Percentiles rank a stretch among this genome's conserved stretches.
phyloP scores from a whole-genome alignment of 441 rosid species.

The Populus hybrid region DNA sequence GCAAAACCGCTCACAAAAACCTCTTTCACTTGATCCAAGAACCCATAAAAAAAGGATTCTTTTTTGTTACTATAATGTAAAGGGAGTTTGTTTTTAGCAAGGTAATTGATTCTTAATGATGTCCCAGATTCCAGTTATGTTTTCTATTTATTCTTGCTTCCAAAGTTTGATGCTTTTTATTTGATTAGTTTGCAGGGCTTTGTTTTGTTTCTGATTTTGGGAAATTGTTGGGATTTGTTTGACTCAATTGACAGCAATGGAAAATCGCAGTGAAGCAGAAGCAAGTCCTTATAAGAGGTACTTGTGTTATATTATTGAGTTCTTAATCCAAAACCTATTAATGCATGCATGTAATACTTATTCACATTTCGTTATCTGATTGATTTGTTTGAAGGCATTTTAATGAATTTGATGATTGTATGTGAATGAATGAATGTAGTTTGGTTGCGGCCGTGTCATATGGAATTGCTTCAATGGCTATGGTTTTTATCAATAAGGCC shows the following conservation, averaged over 20 bases:
- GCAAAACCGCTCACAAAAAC: neutral
- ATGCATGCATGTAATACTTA: neutral
- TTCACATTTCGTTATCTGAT: neutral
- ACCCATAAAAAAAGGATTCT: neutral
- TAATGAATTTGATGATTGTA: neutral
- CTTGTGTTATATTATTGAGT: neutral
- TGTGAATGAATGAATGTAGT: constrained; percentile 39
- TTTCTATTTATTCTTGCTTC: neutral
- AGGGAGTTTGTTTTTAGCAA: neutral
- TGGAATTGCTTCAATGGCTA: constrained; percentile 94
- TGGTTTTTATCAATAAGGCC: constrained; percentile 97
- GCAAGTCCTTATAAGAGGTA: constrained; percentile 50
- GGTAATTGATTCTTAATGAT: neutral
- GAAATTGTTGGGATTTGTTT: neutral
- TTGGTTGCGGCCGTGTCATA: constrained; percentile 74
- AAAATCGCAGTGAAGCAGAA: constrained; percentile 44
- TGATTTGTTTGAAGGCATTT: neutral
- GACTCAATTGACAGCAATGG: constrained; percentile 38
- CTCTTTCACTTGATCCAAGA: neutral
- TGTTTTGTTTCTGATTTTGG: neutral
- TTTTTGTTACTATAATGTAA: neutral
- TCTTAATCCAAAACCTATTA: neutral
- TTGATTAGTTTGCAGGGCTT: neutral
- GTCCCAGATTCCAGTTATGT: neutral
- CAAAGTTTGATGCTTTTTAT: neutral